phyloP scores from a whole-genome alignment of 208 protist species.

The Leishmania martiniquensis region DNA sequence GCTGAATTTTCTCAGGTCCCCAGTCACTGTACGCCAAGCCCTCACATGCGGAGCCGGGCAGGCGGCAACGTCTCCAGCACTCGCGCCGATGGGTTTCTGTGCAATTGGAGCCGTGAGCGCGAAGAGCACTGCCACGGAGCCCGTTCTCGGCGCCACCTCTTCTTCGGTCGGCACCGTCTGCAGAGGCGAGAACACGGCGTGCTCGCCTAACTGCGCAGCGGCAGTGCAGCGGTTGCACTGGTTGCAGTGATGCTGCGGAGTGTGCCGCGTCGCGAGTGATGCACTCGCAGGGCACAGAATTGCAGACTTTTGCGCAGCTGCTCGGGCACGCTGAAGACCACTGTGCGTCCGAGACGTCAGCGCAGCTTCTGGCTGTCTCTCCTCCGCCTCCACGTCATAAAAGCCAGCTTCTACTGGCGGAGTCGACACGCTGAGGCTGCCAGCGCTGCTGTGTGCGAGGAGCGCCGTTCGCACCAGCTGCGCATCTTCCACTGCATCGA shows the following conservation, averaged over 20 bases:
- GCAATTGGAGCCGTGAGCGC: not conserved
- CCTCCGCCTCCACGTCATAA: not conserved
- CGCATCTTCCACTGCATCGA: conserved; percentile 66
- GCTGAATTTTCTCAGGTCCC: not conserved
- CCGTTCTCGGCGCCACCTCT: not conserved
- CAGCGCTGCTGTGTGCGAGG: conserved; percentile 14
- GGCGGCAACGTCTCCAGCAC: not conserved
- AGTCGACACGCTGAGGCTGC: not conserved
- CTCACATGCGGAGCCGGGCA: not conserved
- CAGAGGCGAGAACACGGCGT: not conserved
- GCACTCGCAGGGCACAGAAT: not conserved
- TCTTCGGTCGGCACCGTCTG: not conserved
- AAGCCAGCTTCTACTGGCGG: not conserved
- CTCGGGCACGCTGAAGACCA: not conserved
- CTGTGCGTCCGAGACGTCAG: not conserved
- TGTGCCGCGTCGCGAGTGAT: not conserved
- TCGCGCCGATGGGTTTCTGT: not conserved
- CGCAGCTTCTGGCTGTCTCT: not conserved
- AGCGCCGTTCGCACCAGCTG: conserved; percentile 48
- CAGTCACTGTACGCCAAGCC: not conserved
- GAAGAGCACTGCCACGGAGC: not conserved
- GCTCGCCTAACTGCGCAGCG: not conserved
- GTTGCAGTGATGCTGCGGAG: not conserved
- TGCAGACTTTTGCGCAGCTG: not conserved
- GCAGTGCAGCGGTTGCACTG: not conserved